A percentile compares a stretch with the other conserved stretches of the same genome.
phyloP scores from a whole-genome alignment of 768 basidiomycete species.

The Tephrocybe rancida region DNA sequence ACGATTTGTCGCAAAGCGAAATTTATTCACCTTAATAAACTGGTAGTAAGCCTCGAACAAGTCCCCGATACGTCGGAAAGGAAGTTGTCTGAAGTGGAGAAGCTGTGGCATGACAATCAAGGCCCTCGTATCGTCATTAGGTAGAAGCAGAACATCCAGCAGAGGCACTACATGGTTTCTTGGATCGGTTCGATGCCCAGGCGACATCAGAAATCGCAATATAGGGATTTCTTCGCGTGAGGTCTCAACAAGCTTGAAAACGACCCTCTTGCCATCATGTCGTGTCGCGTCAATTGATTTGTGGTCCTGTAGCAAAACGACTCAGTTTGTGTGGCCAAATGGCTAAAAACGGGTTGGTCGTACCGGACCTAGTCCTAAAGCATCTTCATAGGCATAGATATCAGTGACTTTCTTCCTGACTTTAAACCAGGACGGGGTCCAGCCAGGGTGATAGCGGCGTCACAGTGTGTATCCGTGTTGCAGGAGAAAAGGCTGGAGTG shows the following conservation, averaged over 20 bases:
- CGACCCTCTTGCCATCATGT: not conserved
- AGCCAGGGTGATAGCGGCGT: conserved; percentile 1
- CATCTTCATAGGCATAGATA: too few species aligned
- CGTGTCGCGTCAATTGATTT: not conserved
- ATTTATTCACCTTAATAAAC: conserved; percentile 2
- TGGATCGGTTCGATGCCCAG: not conserved
- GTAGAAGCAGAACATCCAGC: not conserved
- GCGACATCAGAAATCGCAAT: not conserved
- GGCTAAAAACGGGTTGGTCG: too few species aligned
- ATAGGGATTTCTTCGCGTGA: not conserved
- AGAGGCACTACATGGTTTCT: conserved; percentile 1
- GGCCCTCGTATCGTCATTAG: not conserved
- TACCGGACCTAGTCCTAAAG: too few species aligned
- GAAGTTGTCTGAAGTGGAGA: not conserved
- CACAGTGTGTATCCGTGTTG: not conserved
- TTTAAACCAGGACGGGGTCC: conserved; percentile 7
- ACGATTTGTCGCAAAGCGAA: too few species aligned
- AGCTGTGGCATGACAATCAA: conserved; percentile 4
- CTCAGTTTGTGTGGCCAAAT: too few species aligned
- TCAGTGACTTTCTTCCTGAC: not conserved
- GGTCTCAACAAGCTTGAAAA: not conserved
- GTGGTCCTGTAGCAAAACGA: too few species aligned
- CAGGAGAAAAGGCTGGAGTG: not conserved
- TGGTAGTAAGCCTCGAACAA: not conserved
- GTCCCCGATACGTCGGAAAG: conserved; percentile 5